These are phyloP conservation scores for Phytophthora megakarya DNA, from an alignment of 352 stramenopile genomes.

Conservation along the genomic window DNA sequence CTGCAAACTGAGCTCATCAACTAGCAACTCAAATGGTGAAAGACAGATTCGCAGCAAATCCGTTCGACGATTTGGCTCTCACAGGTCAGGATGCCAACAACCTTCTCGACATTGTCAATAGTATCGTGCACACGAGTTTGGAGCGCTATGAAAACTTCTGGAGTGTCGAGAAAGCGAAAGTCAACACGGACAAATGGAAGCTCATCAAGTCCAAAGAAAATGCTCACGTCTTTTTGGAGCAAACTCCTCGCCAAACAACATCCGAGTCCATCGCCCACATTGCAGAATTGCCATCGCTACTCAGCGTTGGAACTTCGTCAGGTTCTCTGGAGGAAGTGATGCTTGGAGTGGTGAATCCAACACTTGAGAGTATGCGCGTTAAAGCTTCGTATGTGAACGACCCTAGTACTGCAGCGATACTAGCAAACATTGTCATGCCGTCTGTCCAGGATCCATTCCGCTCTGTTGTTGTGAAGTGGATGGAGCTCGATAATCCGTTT, in stretches of 20 bases:
- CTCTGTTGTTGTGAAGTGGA: constrained; percentile 43
- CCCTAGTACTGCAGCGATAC: constrained; percentile 22
- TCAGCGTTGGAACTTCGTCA: constrained; percentile 26
- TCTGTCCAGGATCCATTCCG: constrained; percentile 26
- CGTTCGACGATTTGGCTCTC: constrained; percentile 27
- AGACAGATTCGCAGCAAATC: constrained; percentile 25
- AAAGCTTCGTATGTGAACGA: constrained; percentile 43
- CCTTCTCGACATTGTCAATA: constrained; percentile 32
- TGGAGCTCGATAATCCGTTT: constrained; percentile 35
- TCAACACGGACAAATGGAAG: constrained; percentile 35
- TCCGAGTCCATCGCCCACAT: background rate
- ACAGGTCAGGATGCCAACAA: constrained; percentile 11
- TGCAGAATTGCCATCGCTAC: constrained; percentile 17
- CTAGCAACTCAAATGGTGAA: constrained; percentile 24
- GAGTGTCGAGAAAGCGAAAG: constrained; percentile 34
- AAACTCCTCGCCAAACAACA: background rate
- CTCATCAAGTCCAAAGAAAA: constrained; percentile 33
- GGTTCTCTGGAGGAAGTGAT: constrained; percentile 43
- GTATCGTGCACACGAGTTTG: constrained; percentile 23
- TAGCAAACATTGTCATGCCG: constrained; percentile 34
- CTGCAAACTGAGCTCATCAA: background rate
- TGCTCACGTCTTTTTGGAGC: constrained; percentile 31
- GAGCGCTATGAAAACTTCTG: constrained; percentile 36
- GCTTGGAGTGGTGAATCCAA: constrained; percentile 39
- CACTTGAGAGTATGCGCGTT: constrained; percentile 32